Evolutionary conservation across 2,329 filamentous ascomycete species (phyloP), one percentile per base, ranked within the genome.

Genomic region (Malbranchea cinnamomea): DNA sequence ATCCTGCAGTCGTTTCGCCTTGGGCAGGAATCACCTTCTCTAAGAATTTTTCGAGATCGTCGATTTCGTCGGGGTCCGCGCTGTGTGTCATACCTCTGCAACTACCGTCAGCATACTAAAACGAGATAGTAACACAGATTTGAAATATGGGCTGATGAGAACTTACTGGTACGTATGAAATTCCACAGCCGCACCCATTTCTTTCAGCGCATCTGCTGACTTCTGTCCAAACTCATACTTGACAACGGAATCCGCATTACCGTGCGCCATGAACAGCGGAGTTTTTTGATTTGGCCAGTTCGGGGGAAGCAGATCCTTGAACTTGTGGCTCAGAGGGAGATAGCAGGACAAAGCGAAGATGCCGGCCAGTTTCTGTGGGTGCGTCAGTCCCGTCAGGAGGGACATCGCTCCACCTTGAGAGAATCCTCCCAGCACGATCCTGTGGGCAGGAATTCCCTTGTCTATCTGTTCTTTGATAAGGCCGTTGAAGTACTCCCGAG

Each of bases 221-320:
- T 63, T 52, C 50, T 71, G 57, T 9, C 81, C 87, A 54, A 79
- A 77, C 33, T 67, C 58, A 24, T 74, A 68, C 41, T 64, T 67
- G 6, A 94, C 79, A 3, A 93, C 60, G 9, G 66, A 66, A 52
- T 98, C 87, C 1, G 57, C 58, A 37, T 75, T 68, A n/a, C 89
- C 89, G 45, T 95, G 89, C 8, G 71, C 83, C 74, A 94, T 78
- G 55, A 89, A 81, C 38, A 95, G 74, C 1, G 80, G 79, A 2
- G 83, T 93, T 23, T 78, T 63, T 53, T 75, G 71, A 53, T 83
- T 84, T 32, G 67, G 61, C 41, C 59, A 68, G 4, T 43, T 52
- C 23, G 66, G 61, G 2, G 67, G 62, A 10, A 70, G 52, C 39
- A 70, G 60, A 6, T 65, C 64, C 47, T 67, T 63, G 41, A 82